Percentiles rank a stretch among this genome's conserved stretches.
Evolutionary conservation across 2,329 filamentous ascomycete genomes (phyloP).

Genomic region (Epicoccum sorghinum): DNA sequence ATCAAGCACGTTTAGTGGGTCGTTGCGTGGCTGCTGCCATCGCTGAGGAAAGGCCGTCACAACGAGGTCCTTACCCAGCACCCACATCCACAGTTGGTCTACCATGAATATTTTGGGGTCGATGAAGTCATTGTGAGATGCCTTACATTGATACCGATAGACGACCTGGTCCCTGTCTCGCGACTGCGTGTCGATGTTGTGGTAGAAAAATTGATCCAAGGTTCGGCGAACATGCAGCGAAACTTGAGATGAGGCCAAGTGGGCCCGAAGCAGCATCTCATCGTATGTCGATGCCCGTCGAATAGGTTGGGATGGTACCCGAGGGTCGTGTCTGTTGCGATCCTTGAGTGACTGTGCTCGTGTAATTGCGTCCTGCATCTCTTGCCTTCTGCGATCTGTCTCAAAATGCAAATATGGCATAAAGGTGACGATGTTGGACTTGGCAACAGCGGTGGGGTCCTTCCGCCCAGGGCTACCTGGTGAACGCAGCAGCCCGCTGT

Average conservation of each 20-base stretch:
- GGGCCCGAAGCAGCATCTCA: constrained; percentile 56
- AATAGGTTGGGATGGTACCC: constrained; percentile 24
- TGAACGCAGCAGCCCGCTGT: constrained; percentile 37
- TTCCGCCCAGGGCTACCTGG: constrained; percentile 46
- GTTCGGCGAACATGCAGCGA: constrained; percentile 66
- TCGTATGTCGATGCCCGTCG: constrained; percentile 46
- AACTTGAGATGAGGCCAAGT: constrained; percentile 54
- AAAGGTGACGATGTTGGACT: constrained; percentile 54
- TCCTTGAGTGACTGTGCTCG: constrained; percentile 38
- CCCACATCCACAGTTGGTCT: constrained; percentile 72
- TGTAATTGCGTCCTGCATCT: constrained; percentile 63
- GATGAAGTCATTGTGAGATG: constrained; percentile 37
- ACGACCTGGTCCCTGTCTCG: constrained; percentile 70
- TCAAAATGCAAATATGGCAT: constrained; percentile 73
- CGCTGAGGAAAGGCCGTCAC: constrained; percentile 65
- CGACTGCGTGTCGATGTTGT: constrained; percentile 65
- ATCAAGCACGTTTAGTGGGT: constrained; percentile 68
- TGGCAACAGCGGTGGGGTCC: constrained; percentile 38
- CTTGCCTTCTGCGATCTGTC: constrained; percentile 59
- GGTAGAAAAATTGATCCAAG: constrained; percentile 70
- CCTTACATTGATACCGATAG: constrained; percentile 61
- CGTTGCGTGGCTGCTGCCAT: constrained; percentile 66
- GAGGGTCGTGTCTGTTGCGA: constrained; percentile 23
- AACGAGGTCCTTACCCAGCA: constrained; percentile 63
- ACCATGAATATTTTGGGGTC: constrained; percentile 71